A percentile compares a stretch with the other conserved stretches of the same genome.
Conservation (phyloP, 129 eudicot genomes). For the Lactuca saligna region DNA sequence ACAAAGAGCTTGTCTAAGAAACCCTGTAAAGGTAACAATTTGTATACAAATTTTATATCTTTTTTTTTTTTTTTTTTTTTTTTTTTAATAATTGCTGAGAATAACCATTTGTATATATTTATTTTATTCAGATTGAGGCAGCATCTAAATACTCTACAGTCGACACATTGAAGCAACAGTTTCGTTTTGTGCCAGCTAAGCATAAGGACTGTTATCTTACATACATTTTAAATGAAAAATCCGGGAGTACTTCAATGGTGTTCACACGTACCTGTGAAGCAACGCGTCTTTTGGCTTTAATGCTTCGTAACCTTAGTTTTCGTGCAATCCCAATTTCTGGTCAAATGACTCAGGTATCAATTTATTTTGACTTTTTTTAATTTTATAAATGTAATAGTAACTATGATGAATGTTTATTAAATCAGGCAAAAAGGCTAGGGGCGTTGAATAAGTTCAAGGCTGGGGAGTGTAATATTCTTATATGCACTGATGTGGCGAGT, state of each 20-base stretch:
- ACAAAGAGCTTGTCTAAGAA: conserved; percentile 80
- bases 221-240: conserved; percentile 67
- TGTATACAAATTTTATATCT: background rate
- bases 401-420: background rate
- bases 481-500: conserved; percentile 90
- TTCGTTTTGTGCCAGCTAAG: conserved; percentile 76
- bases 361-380: background rate
- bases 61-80: too few relatives aligned
- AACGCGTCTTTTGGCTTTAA: conserved; percentile 62
- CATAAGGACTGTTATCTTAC: conserved; percentile 91
- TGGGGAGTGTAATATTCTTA: conserved; percentile 84
- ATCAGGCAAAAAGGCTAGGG: conserved; percentile 77
- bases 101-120: background rate
- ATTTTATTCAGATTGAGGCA: conserved; percentile 66
- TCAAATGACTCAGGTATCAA: conserved; percentile 81
- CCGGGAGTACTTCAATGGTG: conserved; percentile 85
- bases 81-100: background rate
- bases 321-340: conserved; percentile 90
- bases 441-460: conserved; percentile 87
- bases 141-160: conserved; percentile 86
- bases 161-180: conserved; percentile 83
- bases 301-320: conserved; percentile 84
- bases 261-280: conserved; percentile 92
- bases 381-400: background rate
- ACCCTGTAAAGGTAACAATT: conserved; percentile 72